These are phyloP conservation scores for Aspergillus haitiensis DNA, from an alignment of 495 filamentous ascomycete species.

Conservation along the genomic window DNA sequence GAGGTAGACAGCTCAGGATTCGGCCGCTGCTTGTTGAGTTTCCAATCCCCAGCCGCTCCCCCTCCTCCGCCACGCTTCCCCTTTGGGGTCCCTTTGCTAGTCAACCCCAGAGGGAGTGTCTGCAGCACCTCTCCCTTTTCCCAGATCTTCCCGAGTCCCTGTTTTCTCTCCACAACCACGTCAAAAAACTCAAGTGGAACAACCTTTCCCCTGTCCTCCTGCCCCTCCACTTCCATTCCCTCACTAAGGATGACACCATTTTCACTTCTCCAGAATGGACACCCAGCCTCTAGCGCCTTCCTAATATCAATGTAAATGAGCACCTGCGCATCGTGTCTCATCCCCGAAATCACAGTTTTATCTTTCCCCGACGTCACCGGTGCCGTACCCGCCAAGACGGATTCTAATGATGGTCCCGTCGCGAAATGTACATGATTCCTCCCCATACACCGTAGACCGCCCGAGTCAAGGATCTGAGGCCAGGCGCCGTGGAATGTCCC, in stretches of 20 bases:
- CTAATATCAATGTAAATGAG: conserved; percentile 77
- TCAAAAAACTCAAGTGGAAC: conserved; percentile 47
- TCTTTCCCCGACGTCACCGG: conserved; percentile 23
- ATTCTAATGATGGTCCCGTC: conserved; percentile 57
- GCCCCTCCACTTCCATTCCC: conserved; percentile 31
- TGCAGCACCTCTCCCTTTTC: conserved; percentile 60
- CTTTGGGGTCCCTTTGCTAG: conserved; percentile 38
- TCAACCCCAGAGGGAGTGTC: conserved; percentile 44
- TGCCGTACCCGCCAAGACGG: conserved; percentile 26
- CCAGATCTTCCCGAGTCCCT: conserved; percentile 63
- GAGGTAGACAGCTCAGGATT: no score
- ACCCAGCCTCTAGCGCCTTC: conserved; percentile 60
- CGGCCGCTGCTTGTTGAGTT: neutral
- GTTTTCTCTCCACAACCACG: conserved; percentile 58
- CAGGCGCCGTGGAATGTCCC: conserved; percentile 82
- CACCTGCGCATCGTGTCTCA: conserved; percentile 76
- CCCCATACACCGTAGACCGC: conserved; percentile 76
- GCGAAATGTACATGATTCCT: conserved; percentile 88
- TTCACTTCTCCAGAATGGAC: conserved; percentile 82
- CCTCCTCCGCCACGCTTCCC: conserved; percentile 13
- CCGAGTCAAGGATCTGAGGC: conserved; percentile 65
- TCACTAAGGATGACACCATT: conserved; percentile 72
- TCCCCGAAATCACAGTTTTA: conserved; percentile 71
- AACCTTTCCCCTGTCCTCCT: conserved; percentile 28
- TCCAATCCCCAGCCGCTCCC: neutral